A percentile compares a stretch with the other conserved stretches of the same genome.
phyloP scores from a whole-genome alignment of 108 stramenopile species.

The Parietichytrium sp. region DNA sequence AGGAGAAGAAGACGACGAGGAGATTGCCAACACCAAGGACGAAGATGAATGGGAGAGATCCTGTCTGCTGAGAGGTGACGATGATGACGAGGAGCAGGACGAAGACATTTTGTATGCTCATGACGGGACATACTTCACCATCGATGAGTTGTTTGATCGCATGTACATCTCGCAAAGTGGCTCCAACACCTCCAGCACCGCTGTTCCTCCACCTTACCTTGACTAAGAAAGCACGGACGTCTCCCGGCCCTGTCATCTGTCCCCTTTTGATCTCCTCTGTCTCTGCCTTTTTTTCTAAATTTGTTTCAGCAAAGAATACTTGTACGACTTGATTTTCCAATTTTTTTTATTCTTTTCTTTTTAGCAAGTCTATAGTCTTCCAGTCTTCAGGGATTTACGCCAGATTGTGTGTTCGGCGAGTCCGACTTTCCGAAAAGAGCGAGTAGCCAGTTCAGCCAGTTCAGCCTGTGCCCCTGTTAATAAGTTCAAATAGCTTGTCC shows the following conservation, averaged over 20 bases:
- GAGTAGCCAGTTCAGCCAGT: background rate
- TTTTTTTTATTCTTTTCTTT: background rate
- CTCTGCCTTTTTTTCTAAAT: too few relatives aligned
- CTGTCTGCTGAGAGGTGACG: background rate
- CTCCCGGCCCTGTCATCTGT: too few relatives aligned
- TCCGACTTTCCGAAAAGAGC: background rate
- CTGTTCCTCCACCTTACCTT: too few relatives aligned
- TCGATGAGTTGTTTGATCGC: background rate
- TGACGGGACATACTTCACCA: background rate
- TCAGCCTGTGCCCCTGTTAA: background rate
- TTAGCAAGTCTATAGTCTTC: background rate
- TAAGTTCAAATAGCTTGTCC: conserved; percentile 19
- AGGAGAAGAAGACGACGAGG: background rate
- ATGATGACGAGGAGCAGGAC: background rate
- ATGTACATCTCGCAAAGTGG: too few relatives aligned
- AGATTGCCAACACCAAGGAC: background rate
- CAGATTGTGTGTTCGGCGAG: background rate
- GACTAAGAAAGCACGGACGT: too few relatives aligned
- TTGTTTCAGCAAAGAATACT: background rate
- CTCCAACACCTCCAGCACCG: too few relatives aligned
- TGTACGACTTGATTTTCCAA: background rate
- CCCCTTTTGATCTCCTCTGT: too few relatives aligned
- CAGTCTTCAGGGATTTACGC: background rate
- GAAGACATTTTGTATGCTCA: background rate
- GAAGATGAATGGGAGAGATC: background rate